A percentile compares a stretch with the other conserved stretches of the same genome.
These are phyloP conservation scores for Colletotrichum noveboracense DNA, from an alignment of 2,329 filamentous ascomycete genomes.

Conservation along the genomic window DNA sequence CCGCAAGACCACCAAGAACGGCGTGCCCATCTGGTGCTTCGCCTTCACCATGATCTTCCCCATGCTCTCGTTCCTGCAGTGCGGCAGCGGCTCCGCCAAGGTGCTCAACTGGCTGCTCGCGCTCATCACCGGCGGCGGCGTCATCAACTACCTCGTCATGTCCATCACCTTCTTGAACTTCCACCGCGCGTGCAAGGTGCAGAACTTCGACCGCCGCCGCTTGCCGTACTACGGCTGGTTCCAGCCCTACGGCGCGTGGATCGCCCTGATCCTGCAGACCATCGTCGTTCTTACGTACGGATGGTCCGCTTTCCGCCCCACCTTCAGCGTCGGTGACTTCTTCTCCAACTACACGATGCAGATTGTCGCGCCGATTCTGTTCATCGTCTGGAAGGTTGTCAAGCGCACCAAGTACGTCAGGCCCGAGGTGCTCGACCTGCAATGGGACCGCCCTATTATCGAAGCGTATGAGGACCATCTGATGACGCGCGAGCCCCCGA, in stretches of 20 bases:
- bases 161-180: conserved; percentile 67
- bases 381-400: conserved; percentile 63
- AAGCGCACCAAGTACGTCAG: conserved; percentile 61
- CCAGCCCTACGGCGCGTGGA: conserved; percentile 65
- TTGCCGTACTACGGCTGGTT: conserved; percentile 72
- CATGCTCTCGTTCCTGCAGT: conserved; percentile 21
- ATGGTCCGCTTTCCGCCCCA: conserved; percentile 66
- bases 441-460: conserved; percentile 63
- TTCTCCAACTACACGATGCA: conserved; percentile 70
- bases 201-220: conserved; percentile 60
- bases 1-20: conserved; percentile 38
- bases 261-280: conserved; percentile 60
- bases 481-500: conserved; percentile 38
- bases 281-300: conserved; percentile 69
- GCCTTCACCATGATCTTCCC: conserved; percentile 10
- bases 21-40: conserved; percentile 26
- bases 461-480: conserved; percentile 57
- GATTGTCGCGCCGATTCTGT: conserved; percentile 62
- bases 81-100: conserved; percentile 57
- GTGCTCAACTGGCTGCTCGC: conserved; percentile 72
- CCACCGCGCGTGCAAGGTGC: conserved; percentile 58
- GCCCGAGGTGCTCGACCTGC: conserved; percentile 61
- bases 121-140: conserved; percentile 59
- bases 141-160: conserved; percentile 22
- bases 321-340: conserved; percentile 63